A percentile compares a stretch with the other conserved stretches of the same genome.
phyloP scores from a whole-genome alignment of 371 early-diverging fungal species.

The Mucor piriformis region DNA sequence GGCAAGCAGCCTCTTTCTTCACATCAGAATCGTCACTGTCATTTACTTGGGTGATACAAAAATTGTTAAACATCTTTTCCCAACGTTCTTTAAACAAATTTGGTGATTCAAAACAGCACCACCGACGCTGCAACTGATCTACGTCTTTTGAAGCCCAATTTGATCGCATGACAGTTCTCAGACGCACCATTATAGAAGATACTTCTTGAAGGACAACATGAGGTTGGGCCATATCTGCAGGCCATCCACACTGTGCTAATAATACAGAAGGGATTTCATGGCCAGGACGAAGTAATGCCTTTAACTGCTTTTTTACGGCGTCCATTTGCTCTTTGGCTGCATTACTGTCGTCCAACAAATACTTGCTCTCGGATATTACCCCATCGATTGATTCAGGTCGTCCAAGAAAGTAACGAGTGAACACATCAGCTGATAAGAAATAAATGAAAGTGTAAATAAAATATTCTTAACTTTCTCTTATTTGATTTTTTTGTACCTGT shows the following conservation, averaged over 20 bases:
- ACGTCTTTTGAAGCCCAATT: slow-evolving; percentile 71
- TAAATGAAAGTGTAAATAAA: not conserved
- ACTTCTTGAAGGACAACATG: slow-evolving; percentile 69
- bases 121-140: slow-evolving; percentile 62
- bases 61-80: slow-evolving; percentile 92
- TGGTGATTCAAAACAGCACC: slow-evolving; percentile 84
- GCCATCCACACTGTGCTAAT: slow-evolving; percentile 52
- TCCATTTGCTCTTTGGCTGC: slow-evolving; percentile 95
- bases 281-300: slow-evolving; percentile 54
- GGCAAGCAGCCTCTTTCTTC: slow-evolving; percentile 12
- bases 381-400: slow-evolving; percentile 57
- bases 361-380: slow-evolving; percentile 75
- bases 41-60: slow-evolving; percentile 47
- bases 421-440: slow-evolving; percentile 65
- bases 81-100: slow-evolving; percentile 87
- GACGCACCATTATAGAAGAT: slow-evolving; percentile 66
- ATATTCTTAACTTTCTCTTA: not conserved
- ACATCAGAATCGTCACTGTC: slow-evolving; percentile 19
- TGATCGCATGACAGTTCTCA: slow-evolving; percentile 74
- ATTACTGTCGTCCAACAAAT: slow-evolving; percentile 93
- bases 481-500: slow-evolving; percentile 59
- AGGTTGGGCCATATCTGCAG: slow-evolving; percentile 64
- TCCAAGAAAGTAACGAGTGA: slow-evolving; percentile 76
- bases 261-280: slow-evolving; percentile 48
- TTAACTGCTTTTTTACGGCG: slow-evolving; percentile 76